Evolutionary conservation across 805 yeast genomes (phyloP), one percentile per base, ranked within the genome.

Genomic region (Cyberlindnera xishuangbannaensis): DNA sequence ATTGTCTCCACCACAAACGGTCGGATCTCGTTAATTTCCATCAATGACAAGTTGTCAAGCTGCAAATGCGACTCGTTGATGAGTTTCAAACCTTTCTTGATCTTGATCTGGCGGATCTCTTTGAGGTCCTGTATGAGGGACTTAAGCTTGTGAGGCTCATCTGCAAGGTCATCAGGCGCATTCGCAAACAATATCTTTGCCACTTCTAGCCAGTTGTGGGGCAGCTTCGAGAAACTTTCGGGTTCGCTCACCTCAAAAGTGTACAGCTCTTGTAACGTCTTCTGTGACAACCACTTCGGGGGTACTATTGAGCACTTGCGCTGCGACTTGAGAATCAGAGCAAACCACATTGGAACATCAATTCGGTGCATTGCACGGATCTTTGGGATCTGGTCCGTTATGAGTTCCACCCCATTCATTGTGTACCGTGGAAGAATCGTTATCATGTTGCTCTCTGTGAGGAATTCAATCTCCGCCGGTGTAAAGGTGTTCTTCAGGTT

Each of bases 181-280:
- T 65, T 66, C 4, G 55, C 55, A 28, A 90, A 65, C 30, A 90
- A 60, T 10, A 81, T 67, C 45, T 81, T 83, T 4, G 90, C 73
- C 1, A 82, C 52, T 31, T 90, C 95, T 15, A 87, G 63, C 98
- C 98, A 92, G 53, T 80, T 75, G 77, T 81, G 79, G 0, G 97
- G 97, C 31, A 90, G 58, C 7, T 65, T 59, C 35, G 85, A 71
- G 51, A 90, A 90, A 39, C 71, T 62, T 21, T 69, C 68, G 1
- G 75, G 67, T 35, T 70, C 54, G 5, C 64, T 62, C 21, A 74
- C 61, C 51, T 90, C 97, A 40, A 72, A 78, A 15, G 80, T 84
- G 45, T 82, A 75, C 27, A 69, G 65, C 6, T 63, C 66, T 34
- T 71, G 71, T 36, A 90, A 56, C 31, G 64, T 64, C 14, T 64